A percentile compares a stretch with the other conserved stretches of the same genome.
Conservation (phyloP, 2,329 filamentous ascomycete genomes). For the Diaporthe nobilis region DNA sequence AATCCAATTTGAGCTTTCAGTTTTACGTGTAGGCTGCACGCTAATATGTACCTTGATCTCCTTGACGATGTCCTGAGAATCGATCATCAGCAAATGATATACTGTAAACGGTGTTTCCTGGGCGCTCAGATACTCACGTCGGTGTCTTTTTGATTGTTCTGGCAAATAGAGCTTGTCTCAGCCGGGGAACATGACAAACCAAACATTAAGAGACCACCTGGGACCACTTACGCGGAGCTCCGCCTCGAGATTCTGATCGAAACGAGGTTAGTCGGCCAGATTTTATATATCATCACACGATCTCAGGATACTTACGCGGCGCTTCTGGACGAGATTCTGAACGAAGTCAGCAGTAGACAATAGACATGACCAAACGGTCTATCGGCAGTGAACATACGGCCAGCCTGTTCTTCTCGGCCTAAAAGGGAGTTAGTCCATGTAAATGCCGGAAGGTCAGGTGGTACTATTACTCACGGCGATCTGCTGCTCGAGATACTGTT, state of each 20-base stretch:
- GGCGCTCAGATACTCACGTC: neutral
- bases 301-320: neutral
- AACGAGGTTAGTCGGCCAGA: neutral
- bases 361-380: neutral
- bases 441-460: neutral
- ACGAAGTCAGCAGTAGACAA: neutral
- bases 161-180: neutral
- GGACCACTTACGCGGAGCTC: neutral
- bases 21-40: neutral
- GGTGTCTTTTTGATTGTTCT: neutral
- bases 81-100: neutral
- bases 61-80: neutral
- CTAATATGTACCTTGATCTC: neutral
- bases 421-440: neutral
- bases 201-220: neutral
- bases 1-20: neutral
- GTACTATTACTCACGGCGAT: neutral
- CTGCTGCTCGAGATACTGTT: neutral
- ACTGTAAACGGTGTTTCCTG: neutral
- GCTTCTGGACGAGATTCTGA: neutral
- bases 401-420: neutral
- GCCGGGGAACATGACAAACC: neutral
- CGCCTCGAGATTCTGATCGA: neutral
- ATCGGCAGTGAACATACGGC: neutral
- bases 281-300: neutral